phyloP scores from a whole-genome alignment of 108 stramenopile species.

The Chaetoceros tenuissimus region DNA sequence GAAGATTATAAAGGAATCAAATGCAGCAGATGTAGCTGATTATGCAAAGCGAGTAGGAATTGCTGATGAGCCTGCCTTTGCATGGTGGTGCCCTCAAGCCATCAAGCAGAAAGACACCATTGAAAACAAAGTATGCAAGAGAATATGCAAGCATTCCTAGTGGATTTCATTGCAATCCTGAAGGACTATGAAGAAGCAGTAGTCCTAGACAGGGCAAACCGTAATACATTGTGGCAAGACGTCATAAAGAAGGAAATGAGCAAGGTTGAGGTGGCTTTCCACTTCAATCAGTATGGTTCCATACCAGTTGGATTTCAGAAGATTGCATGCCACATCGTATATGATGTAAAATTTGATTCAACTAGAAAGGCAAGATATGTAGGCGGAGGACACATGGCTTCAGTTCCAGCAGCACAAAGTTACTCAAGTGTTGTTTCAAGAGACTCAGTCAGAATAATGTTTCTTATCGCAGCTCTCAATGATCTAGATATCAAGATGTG shows the following conservation, averaged over 20 bases:
- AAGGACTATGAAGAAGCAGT: slow-evolving; percentile 16
- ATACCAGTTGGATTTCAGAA: slow-evolving; percentile 5
- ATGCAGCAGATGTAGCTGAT: slow-evolving; percentile 43
- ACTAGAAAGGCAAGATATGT: slow-evolving; percentile 23
- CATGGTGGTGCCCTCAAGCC: slow-evolving; percentile 37
- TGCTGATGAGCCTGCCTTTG: slow-evolving; percentile 31
- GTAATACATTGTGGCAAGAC: slow-evolving; percentile 18
- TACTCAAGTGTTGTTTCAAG: slow-evolving; percentile 21
- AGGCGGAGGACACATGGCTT: slow-evolving; percentile 24
- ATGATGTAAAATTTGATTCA: slow-evolving; percentile 10
- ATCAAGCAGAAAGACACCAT: slow-evolving; percentile 17
- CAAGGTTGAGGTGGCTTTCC: slow-evolving; percentile 14
- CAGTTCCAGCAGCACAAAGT: slow-evolving; percentile 8
- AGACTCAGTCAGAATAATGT: slow-evolving; percentile 25
- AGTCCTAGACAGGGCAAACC: slow-evolving; percentile 16
- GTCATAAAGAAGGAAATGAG: slow-evolving; percentile 21
- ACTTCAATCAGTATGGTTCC: not conserved
- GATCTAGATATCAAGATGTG: slow-evolving; percentile 12
- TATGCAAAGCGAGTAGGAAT: slow-evolving; percentile 26
- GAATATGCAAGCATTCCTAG: slow-evolving; percentile 1
- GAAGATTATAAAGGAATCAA: slow-evolving; percentile 34
- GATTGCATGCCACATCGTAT: slow-evolving; percentile 17
- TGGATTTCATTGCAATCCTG: slow-evolving; percentile 25
- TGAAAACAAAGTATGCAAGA: slow-evolving; percentile 2
- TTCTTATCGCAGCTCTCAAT: slow-evolving; percentile 26